Conservation (phyloP, 192 early-diverging fungal species). For the Backusella macrospora region DNA sequence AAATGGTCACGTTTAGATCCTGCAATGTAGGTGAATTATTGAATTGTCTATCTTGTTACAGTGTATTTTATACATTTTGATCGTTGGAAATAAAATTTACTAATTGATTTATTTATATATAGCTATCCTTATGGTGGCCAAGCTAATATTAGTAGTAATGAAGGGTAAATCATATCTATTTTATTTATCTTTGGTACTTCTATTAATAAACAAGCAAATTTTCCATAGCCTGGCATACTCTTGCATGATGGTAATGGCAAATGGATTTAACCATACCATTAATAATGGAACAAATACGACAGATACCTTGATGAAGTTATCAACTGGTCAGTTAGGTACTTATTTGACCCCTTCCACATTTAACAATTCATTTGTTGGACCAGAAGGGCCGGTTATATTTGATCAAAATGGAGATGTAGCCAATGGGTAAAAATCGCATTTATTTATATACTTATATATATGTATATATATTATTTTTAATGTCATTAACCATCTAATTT, state of each 20-base stretch:
- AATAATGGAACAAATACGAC: conserved; percentile 37
- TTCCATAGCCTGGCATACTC: conserved; percentile 46
- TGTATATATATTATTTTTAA: not conserved
- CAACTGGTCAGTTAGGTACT: conserved; percentile 38
- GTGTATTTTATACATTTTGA: not conserved
- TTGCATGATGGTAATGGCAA: conserved; percentile 55
- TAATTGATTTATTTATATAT: conserved; percentile 3
- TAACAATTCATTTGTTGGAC: conserved; percentile 49
- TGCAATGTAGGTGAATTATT: conserved; percentile 29
- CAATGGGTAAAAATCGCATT: conserved; percentile 20
- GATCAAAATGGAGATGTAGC: conserved; percentile 49
- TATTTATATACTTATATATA: too few relatives aligned
- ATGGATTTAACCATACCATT: conserved; percentile 47
- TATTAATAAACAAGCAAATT: not conserved
- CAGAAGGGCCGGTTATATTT: conserved; percentile 50
- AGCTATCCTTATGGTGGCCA: conserved; percentile 50
- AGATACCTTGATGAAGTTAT: conserved; percentile 26
- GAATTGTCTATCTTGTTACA: not conserved
- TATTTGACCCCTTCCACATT: conserved; percentile 43
- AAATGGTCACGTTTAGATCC: conserved; percentile 49
- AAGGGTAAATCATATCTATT: conserved; percentile 40
- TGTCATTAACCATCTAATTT: not conserved
- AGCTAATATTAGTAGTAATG: conserved; percentile 46
- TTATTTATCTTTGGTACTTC: not conserved
- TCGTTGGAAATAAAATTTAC: conserved; percentile 1